Conservation (phyloP, 257 asterid species). For the Coffea canephora region DNA sequence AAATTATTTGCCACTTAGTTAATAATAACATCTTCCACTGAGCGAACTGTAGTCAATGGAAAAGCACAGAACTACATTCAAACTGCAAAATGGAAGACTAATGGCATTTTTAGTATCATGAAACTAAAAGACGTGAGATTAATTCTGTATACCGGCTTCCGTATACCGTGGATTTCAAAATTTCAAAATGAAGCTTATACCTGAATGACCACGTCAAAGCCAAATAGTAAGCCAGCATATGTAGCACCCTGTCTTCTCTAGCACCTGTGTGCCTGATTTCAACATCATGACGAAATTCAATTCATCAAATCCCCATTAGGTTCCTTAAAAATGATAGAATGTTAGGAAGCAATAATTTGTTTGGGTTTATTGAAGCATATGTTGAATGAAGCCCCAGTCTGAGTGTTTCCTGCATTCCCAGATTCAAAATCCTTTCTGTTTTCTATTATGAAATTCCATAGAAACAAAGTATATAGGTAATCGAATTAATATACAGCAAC, state of each 20-base stretch:
- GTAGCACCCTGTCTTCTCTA: not conserved
- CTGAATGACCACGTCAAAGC: constrained; percentile 1
- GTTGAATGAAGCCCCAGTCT: no score
- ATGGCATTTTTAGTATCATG: not conserved
- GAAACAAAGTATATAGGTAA: not conserved
- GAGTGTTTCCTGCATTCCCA: no score
- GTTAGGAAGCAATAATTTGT: not conserved
- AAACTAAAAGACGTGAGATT: not conserved
- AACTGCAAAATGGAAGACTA: not conserved
- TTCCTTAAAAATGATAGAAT: not conserved
- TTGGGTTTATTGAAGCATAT: no score
- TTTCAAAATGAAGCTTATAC: not conserved
- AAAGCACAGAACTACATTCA: not conserved
- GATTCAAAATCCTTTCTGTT: no score
- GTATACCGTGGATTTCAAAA: no score
- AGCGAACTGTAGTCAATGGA: no score
- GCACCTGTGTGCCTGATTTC: not conserved
- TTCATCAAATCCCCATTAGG: not conserved
- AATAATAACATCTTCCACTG: no score
- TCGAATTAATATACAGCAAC: not conserved
- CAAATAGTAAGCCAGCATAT: constrained; percentile 1
- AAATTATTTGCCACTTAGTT: not conserved
- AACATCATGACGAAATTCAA: not conserved
- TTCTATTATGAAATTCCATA: no score
- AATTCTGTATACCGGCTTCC: not conserved